Percentiles rank a stretch among this genome's conserved stretches.
These are phyloP conservation scores for Podila clonocystis DNA, from an alignment of 192 early-diverging fungal species.

Conservation along the genomic window DNA sequence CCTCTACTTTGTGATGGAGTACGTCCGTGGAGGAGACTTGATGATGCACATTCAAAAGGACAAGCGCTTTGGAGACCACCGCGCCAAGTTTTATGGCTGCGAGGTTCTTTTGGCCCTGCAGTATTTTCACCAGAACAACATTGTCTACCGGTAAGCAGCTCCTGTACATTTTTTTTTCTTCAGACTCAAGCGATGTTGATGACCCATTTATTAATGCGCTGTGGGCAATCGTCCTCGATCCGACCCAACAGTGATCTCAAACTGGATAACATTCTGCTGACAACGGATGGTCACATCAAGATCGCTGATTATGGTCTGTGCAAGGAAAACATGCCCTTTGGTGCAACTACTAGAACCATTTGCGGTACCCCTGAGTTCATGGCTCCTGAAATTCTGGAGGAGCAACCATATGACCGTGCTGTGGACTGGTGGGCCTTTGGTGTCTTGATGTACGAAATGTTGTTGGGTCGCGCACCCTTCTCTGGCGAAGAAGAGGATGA, in stretches of 20 bases:
- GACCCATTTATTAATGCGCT: neutral
- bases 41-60: conserved; percentile 99
- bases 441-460: conserved; percentile 90
- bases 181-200: neutral
- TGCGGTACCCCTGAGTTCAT: conserved; percentile 99
- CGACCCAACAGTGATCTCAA: conserved; percentile 82
- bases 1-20: conserved; percentile 99
- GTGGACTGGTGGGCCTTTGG: conserved; percentile 99
- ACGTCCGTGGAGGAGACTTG: conserved; percentile 95
- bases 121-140: conserved; percentile 94
- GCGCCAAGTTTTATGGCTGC: conserved; percentile 96
- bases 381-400: conserved; percentile 97
- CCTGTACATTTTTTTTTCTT: conserved; percentile 20
- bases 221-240: neutral
- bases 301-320: conserved; percentile 99
- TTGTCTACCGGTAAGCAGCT: conserved; percentile 76
- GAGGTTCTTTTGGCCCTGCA: conserved; percentile 94
- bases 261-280: conserved; percentile 95
- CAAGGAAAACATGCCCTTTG: conserved; percentile 94
- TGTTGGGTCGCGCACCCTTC: conserved; percentile 93
- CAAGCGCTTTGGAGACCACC: conserved; percentile 88
- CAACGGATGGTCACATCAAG: conserved; percentile 96
- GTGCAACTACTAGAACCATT: conserved; percentile 90
- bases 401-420: conserved; percentile 93
- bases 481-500: conserved; percentile 96